Evolutionary conservation across 2,329 filamentous ascomycete genomes (phyloP), one percentile per base, ranked within the genome.

Genomic region (Penicillium sp.): DNA sequence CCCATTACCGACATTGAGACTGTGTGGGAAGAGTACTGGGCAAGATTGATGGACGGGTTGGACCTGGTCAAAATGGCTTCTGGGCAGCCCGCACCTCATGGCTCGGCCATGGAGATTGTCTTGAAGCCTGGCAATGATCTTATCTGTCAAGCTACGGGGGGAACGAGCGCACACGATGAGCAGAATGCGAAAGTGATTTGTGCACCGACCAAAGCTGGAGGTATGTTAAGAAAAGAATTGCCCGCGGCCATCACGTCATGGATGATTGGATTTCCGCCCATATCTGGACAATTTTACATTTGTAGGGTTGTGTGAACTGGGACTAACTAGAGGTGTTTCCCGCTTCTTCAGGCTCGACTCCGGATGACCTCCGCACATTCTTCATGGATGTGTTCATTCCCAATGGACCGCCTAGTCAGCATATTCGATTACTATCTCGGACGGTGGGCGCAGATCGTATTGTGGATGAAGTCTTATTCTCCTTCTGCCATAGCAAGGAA

Each of bases 391-490:
- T 73, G 53, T 82, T 82, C 64, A 70, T 77, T 18, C 72, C 73
- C 0, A 64, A 67, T 37, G 72, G 76, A 0, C 74, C 75, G 1
- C 67, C 69, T 1, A 73, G 72, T 5, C 63, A 76, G 39, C 66
- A 70, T 40, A 68, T 80, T 50, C 74, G 72, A 12, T 71, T 82
- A 3, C 62, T 82, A 8, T 76, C 73, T 3, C 73, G 79, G 27
- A 83, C 80, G 2, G 70, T 79, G 5, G 79, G 78, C 9, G 67
- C 70, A 2, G 77, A 81, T 58, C 73, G 76, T 25, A 71, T 82
- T 32, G 78, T 81, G 26, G 80, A 83, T 58, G 80, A 83, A 60
- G 66, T 82, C 9, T 68, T 75, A 50, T 64, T 81, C 34, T 67
- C 73, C 0, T 80, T 82, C 63, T 73, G 72, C 38, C 80, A 82